Evolutionary conservation across 2,329 filamentous ascomycete genomes (phyloP).

Genomic region (Akanthomyces dipterigenus): DNA sequence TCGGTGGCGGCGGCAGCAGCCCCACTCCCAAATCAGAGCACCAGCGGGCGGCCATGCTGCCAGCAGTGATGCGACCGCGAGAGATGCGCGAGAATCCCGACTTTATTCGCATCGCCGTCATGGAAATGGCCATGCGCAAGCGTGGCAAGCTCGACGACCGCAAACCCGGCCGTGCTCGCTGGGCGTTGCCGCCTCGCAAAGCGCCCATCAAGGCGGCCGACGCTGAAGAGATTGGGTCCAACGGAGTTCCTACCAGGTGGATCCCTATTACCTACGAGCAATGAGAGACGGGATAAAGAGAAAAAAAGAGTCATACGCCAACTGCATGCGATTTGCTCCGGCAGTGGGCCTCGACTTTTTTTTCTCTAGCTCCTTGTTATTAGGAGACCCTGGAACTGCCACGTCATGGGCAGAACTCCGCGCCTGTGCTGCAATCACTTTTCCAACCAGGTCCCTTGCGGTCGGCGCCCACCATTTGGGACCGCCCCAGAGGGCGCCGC

Average conservation of each 20-base stretch:
- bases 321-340: background rate
- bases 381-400: background rate
- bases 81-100: constrained; percentile 65
- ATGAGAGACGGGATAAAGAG: background rate
- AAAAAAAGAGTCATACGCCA: background rate
- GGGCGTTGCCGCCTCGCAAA: constrained; percentile 61
- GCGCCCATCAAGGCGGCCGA: constrained; percentile 31
- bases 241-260: constrained; percentile 56
- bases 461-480: background rate
- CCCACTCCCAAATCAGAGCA: constrained; percentile 15
- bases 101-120: constrained; percentile 63
- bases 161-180: constrained; percentile 59
- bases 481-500: background rate
- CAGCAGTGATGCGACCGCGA: constrained; percentile 48
- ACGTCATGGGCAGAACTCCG: background rate
- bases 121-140: constrained; percentile 66
- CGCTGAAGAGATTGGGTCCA: constrained; percentile 47
- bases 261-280: constrained; percentile 26
- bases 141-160: constrained; percentile 60
- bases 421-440: background rate
- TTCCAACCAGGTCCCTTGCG: too few species aligned
- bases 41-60: constrained; percentile 20
- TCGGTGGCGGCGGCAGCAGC: background rate
- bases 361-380: background rate
- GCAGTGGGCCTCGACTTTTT: background rate